A percentile compares a stretch with the other conserved stretches of the same genome.
Conservation (phyloP, 129 eudicot genomes). For the Pulicaria dysenterica region DNA sequence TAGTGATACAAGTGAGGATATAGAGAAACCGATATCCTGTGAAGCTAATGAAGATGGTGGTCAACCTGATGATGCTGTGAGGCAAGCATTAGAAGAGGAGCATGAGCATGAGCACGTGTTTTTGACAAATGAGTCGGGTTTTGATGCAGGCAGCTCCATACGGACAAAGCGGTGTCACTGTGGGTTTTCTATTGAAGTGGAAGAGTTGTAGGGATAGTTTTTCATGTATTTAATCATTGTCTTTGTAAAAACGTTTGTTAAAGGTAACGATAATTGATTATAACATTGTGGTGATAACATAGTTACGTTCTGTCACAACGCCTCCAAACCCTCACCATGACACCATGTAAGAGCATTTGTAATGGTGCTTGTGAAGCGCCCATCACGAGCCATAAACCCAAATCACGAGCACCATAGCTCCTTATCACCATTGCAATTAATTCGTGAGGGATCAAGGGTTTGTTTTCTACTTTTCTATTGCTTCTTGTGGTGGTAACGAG, state of each 20-base stretch:
- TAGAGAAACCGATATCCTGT: slow-evolving; percentile 25
- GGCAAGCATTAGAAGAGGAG: slow-evolving; percentile 28
- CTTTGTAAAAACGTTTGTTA: background rate
- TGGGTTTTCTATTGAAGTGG: slow-evolving; percentile 81
- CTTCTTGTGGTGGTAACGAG: too few relatives aligned
- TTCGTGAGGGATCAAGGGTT: too few relatives aligned
- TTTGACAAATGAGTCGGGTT: slow-evolving; percentile 46
- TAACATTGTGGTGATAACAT: too few relatives aligned
- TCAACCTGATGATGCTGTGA: slow-evolving; percentile 25
- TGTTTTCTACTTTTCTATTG: too few relatives aligned
- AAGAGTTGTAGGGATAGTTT: slow-evolving; percentile 51
- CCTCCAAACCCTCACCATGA: too few relatives aligned
- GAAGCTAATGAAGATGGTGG: slow-evolving; percentile 25
- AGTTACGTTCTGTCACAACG: too few relatives aligned
- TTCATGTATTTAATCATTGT: background rate
- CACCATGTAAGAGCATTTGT: too few relatives aligned
- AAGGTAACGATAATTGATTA: too few relatives aligned
- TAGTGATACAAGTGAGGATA: slow-evolving; percentile 12
- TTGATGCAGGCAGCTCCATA: slow-evolving; percentile 41
- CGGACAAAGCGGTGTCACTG: slow-evolving; percentile 65
- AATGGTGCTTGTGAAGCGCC: too few relatives aligned
- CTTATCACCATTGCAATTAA: too few relatives aligned
- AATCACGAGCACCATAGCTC: too few relatives aligned
- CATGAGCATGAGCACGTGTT: slow-evolving; percentile 66
- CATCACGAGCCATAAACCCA: too few relatives aligned